Conservation (phyloP, 1,284 basidiomycete species). For the Cutaneotrichosporon sp. region DNA sequence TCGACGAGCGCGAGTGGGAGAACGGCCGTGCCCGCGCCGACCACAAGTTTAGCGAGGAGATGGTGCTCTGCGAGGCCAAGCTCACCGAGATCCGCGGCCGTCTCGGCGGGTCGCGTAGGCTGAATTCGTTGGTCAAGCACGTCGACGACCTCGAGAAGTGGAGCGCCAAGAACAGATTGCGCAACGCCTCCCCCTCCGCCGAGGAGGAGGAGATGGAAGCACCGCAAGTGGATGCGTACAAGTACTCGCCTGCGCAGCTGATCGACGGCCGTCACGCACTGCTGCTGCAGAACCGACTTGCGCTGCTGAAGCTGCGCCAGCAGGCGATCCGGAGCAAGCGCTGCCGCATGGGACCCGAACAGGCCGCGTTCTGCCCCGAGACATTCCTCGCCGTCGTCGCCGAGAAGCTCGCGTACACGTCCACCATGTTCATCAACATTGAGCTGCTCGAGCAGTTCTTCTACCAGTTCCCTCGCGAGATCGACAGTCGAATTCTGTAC, state of each 20-base stretch:
- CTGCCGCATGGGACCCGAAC: slow-evolving; percentile 81
- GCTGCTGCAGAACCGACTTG: slow-evolving; percentile 76
- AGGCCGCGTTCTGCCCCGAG: slow-evolving; percentile 89
- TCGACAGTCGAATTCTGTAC: slow-evolving; percentile 90
- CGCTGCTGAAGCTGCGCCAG: slow-evolving; percentile 79
- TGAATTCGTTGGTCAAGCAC: slow-evolving; percentile 76
- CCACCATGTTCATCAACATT: slow-evolving; percentile 98
- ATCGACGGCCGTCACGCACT: slow-evolving; percentile 89
- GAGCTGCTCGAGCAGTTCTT: slow-evolving; percentile 98
- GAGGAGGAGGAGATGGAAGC: slow-evolving; percentile 55
- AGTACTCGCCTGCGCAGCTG: slow-evolving; percentile 85
- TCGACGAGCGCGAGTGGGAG: slow-evolving; percentile 87
- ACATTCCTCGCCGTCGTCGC: slow-evolving; percentile 95
- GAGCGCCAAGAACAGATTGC: slow-evolving; percentile 63
- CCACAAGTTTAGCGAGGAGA: slow-evolving; percentile 78
- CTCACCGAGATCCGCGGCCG: slow-evolving; percentile 78
- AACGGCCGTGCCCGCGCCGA: slow-evolving; percentile 72
- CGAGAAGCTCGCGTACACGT: slow-evolving; percentile 93
- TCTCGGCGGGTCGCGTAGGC: slow-evolving; percentile 77
- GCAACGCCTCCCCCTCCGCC: slow-evolving; percentile 30
- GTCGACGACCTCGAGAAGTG: slow-evolving; percentile 79
- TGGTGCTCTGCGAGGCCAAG: slow-evolving; percentile 79
- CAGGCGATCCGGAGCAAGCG: slow-evolving; percentile 80
- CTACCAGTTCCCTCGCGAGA: slow-evolving; percentile 97
- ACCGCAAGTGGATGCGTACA: slow-evolving; percentile 66